A percentile compares a stretch with the other conserved stretches of the same genome.
Conservation (phyloP, 768 basidiomycete species). For the Gloeophyllum trabeum region DNA sequence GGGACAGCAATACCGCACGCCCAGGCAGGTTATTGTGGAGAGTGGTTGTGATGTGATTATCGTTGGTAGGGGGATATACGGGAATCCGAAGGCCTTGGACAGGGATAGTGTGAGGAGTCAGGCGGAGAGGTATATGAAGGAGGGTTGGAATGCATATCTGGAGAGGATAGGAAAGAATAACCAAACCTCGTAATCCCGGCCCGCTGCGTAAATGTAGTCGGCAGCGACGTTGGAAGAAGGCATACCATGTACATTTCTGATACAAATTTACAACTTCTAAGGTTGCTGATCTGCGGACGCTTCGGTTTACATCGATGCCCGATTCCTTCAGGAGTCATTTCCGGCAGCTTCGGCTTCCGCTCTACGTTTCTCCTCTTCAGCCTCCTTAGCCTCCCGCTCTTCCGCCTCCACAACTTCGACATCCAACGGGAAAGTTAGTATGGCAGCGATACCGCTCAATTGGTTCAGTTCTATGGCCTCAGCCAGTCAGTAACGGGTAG, state of each 20-base stretch:
- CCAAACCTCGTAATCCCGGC: too few species aligned
- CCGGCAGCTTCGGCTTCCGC: constrained; percentile 7
- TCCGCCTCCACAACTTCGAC: constrained; percentile 92
- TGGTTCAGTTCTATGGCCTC: constrained; percentile 98
- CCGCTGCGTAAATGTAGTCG: too few species aligned
- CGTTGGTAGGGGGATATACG: constrained; percentile 92
- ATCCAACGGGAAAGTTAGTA: constrained; percentile 92
- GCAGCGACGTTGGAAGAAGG: too few species aligned
- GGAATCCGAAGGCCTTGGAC: constrained; percentile 34
- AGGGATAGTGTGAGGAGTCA: constrained; percentile 45
- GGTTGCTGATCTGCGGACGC: too few species aligned
- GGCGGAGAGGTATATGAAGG: constrained; percentile 74
- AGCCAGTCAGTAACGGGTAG: too few species aligned
- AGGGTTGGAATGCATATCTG: constrained; percentile 89
- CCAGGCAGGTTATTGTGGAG: constrained; percentile 67
- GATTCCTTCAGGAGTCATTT: too few species aligned
- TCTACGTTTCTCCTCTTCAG: constrained; percentile 17
- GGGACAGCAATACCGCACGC: constrained; percentile 95
- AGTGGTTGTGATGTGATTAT: constrained; percentile 94
- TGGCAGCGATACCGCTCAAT: constrained; percentile 89
- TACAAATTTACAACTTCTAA: too few species aligned
- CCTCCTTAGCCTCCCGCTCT: constrained; percentile 63
- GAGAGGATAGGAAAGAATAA: constrained; percentile 13
- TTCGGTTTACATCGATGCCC: too few species aligned
- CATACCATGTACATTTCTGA: too few species aligned